A percentile compares a stretch with the other conserved stretches of the same genome.
Evolutionary conservation across 2,329 filamentous ascomycete genomes (phyloP).

Genomic region (Cadophora gregata): DNA sequence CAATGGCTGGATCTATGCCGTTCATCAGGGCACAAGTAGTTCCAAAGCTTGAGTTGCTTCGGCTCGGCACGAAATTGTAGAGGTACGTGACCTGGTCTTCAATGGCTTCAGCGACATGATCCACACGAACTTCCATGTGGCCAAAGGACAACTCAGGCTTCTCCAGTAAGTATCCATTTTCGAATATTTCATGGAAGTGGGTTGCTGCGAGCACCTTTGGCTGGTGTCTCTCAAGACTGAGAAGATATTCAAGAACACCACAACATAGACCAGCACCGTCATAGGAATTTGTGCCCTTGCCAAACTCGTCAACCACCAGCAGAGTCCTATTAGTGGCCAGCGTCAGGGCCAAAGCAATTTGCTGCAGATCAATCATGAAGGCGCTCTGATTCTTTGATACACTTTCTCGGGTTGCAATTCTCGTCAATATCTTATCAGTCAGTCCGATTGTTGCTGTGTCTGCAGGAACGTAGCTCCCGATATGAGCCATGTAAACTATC

Average conservation of each 20-base stretch:
- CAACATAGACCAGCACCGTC: constrained; percentile 65
- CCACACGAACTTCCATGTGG: constrained; percentile 74
- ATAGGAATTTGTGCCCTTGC: constrained; percentile 64
- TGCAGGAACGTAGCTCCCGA: constrained; percentile 91
- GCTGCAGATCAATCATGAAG: constrained; percentile 82
- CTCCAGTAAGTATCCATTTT: constrained; percentile 61
- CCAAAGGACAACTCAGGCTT: constrained; percentile 61
- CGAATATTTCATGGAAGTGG: constrained; percentile 76
- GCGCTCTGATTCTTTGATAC: constrained; percentile 64
- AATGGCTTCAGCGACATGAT: constrained; percentile 54
- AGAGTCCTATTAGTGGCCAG: constrained; percentile 79
- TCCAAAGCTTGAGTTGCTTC: constrained; percentile 83
- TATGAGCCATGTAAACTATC: constrained; percentile 90
- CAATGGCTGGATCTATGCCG: constrained; percentile 74
- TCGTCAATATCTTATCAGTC: constrained; percentile 90
- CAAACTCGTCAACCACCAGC: constrained; percentile 92
- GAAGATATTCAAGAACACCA: constrained; percentile 63
- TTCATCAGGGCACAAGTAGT: constrained; percentile 86
- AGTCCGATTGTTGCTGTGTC: constrained; percentile 77
- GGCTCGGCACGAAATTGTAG: constrained; percentile 71
- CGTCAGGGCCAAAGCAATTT: constrained; percentile 78
- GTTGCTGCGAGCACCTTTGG: constrained; percentile 68
- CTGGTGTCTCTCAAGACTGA: constrained; percentile 50
- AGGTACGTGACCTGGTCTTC: constrained; percentile 75
- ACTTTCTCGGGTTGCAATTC: constrained; percentile 76